A percentile compares a stretch with the other conserved stretches of the same genome.
phyloP scores from a whole-genome alignment of 352 stramenopile genomes.

The Phytophthora tentaculata region DNA sequence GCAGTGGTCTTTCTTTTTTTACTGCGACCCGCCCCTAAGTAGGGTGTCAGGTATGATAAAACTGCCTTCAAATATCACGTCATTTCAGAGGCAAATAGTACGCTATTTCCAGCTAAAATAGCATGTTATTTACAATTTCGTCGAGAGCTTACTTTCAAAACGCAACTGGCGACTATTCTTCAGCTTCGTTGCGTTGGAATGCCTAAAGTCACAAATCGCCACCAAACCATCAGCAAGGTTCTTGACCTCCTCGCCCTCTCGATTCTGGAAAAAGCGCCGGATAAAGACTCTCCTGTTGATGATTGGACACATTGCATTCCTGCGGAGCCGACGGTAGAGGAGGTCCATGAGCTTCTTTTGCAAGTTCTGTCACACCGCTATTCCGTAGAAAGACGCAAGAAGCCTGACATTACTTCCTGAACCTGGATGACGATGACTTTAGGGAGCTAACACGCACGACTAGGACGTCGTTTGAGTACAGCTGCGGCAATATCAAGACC shows the following conservation, averaged over 20 bases:
- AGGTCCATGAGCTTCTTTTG: background rate
- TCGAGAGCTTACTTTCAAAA: too few species aligned
- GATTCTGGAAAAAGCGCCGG: constrained; percentile 1
- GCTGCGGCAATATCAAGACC: background rate
- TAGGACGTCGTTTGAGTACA: constrained; percentile 1
- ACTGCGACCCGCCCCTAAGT: too few species aligned
- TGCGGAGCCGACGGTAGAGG: background rate
- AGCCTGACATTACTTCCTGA: constrained; percentile 3
- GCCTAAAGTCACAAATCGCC: too few species aligned
- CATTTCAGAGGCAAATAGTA: too few species aligned
- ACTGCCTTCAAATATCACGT: too few species aligned
- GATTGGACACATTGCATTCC: constrained; percentile 1
- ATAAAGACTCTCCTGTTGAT: background rate
- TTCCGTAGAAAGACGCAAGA: background rate
- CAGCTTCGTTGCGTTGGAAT: too few species aligned
- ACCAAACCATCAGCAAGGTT: background rate
- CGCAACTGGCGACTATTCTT: too few species aligned
- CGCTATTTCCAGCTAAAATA: too few species aligned
- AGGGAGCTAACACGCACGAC: background rate
- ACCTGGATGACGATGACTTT: background rate
- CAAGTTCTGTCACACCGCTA: background rate
- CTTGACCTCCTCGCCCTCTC: constrained; percentile 4
- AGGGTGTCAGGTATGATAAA: too few species aligned
- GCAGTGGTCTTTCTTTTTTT: too few species aligned
- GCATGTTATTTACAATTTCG: too few species aligned